Evolutionary conservation across 2,329 filamentous ascomycete species (phyloP).

Genomic region (Fusarium pininemorale): DNA sequence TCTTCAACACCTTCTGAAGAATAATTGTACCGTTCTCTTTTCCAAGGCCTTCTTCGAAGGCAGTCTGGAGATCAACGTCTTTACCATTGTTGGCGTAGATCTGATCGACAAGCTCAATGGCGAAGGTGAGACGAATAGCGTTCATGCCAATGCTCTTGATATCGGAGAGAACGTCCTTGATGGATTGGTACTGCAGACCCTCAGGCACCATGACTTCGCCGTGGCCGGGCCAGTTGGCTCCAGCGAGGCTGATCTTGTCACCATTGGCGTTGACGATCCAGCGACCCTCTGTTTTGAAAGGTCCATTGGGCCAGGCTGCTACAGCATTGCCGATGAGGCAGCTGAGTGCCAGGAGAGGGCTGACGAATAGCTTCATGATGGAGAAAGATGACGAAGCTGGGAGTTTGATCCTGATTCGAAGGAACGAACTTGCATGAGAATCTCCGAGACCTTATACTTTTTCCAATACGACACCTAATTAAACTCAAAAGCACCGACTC

Average conservation of each 20-base stretch:
- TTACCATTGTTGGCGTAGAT: conserved; percentile 59
- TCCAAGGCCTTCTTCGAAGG: conserved; percentile 59
- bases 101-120: conserved; percentile 71
- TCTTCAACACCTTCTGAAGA: conserved; percentile 60
- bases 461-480: background rate
- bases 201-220: conserved; percentile 72
- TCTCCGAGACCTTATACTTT: background rate
- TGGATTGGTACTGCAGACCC: conserved; percentile 69
- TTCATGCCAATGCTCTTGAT: conserved; percentile 71
- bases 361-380: background rate
- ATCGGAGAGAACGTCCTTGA: conserved; percentile 62
- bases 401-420: background rate
- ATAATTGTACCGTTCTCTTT: conserved; percentile 61
- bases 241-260: conserved; percentile 58
- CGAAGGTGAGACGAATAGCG: conserved; percentile 69
- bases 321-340: conserved; percentile 7
- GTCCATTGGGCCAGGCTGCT: conserved; percentile 42
- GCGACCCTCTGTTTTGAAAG: conserved; percentile 52
- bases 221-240: conserved; percentile 70
- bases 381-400: too few relatives aligned
- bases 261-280: conserved; percentile 53
- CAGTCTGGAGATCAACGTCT: conserved; percentile 57
- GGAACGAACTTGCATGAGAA: background rate
- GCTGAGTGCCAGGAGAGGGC: conserved; percentile 1
- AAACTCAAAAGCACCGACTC: background rate